phyloP scores from a whole-genome alignment of 495 filamentous ascomycete species.

The Hypoxylon trugodes region DNA sequence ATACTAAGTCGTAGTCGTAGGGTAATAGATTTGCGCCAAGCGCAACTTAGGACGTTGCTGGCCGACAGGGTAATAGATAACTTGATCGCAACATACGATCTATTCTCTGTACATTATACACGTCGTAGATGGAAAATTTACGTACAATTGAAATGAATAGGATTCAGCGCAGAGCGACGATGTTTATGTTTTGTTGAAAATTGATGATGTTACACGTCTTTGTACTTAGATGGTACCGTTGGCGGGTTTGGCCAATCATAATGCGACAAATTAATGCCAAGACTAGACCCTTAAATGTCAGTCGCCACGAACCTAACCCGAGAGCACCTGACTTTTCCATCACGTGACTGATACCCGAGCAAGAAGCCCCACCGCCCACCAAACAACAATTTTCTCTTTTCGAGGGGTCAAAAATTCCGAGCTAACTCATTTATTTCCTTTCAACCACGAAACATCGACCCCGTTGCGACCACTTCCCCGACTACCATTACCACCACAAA shows the following conservation, averaged over 20 bases:
- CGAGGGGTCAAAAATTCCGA: slow-evolving; percentile 33
- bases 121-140: background rate
- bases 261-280: slow-evolving; percentile 2
- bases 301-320: slow-evolving; percentile 48
- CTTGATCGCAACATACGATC: background rate
- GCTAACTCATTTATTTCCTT: slow-evolving; percentile 11
- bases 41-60: slow-evolving; percentile 44
- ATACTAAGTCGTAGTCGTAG: slow-evolving; percentile 41
- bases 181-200: slow-evolving; percentile 6
- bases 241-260: background rate
- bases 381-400: slow-evolving; percentile 33
- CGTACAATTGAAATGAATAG: background rate
- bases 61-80: slow-evolving; percentile 39
- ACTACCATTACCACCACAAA: slow-evolving; percentile 22
- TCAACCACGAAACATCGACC: slow-evolving; percentile 24
- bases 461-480: slow-evolving; percentile 19
- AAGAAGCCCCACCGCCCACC: slow-evolving; percentile 32
- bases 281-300: slow-evolving; percentile 35
- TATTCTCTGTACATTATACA: background rate
- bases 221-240: background rate
- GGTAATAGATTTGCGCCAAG: slow-evolving; percentile 47
- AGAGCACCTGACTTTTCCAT: slow-evolving; percentile 26
- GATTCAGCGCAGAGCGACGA: slow-evolving; percentile 6
- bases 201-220: slow-evolving; percentile 5
- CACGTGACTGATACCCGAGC: slow-evolving; percentile 37